Conservation (phyloP, 177 flowering plant genomes). For the Vitis hybrid region DNA sequence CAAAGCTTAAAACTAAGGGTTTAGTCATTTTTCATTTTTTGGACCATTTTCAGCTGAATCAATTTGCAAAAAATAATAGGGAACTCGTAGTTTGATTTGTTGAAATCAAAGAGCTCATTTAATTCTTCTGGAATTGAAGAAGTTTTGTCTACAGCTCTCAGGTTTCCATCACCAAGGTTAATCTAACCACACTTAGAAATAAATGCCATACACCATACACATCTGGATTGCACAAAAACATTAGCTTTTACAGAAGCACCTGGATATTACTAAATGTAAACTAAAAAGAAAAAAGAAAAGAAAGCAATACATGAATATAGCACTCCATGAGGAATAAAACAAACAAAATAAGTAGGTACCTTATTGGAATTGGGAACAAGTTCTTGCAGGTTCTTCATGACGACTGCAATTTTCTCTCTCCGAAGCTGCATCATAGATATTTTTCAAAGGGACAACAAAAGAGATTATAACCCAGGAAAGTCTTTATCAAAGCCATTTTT, state of each 20-base stretch:
- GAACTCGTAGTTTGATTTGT: too few relatives aligned
- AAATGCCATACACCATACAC: background rate
- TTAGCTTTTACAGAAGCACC: background rate
- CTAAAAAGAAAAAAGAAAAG: background rate
- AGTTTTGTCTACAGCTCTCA: background rate
- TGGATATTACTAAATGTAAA: background rate
- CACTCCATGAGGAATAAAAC: background rate
- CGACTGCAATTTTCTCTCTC: constrained; percentile 44
- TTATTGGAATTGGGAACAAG: constrained; percentile 47
- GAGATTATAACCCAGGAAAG: background rate
- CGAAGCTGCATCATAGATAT: constrained; percentile 24
- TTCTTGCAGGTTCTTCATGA: constrained; percentile 43
- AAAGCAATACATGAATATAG: too few relatives aligned
- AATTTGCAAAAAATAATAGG: too few relatives aligned
- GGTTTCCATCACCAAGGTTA: background rate
- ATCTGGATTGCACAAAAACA: background rate
- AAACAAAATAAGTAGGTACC: constrained; percentile 12
- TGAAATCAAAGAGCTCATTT: background rate
- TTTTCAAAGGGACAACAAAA: background rate
- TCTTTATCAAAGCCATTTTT: too few relatives aligned
- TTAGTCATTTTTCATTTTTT: too few relatives aligned
- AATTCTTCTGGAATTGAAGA: background rate
- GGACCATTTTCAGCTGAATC: too few relatives aligned
- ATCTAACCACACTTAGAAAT: background rate
- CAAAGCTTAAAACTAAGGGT: too few relatives aligned